Percentiles rank a stretch among this genome's conserved stretches.
These are phyloP conservation scores for Halophytophthora batemanensis DNA, from an alignment of 352 stramenopile genomes.

Conservation along the genomic window DNA sequence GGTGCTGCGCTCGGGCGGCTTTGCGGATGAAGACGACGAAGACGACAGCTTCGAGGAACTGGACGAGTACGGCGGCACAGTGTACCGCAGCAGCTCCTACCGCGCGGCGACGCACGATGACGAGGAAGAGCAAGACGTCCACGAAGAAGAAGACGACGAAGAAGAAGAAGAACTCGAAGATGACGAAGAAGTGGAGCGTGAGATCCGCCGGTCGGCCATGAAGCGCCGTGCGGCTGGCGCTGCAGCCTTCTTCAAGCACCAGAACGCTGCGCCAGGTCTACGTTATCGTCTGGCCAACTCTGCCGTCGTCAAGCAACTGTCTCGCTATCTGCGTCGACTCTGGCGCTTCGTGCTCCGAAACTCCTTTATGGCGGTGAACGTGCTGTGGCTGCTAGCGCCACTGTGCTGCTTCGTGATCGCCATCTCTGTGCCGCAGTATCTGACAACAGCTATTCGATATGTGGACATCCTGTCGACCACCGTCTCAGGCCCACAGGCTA, in stretches of 20 bases:
- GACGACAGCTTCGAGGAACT: slow-evolving; percentile 39
- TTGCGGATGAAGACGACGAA: slow-evolving; percentile 39
- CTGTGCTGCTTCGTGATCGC: slow-evolving; percentile 69
- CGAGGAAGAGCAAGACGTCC: slow-evolving; percentile 24
- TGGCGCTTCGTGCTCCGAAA: slow-evolving; percentile 60
- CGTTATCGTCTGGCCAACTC: slow-evolving; percentile 16
- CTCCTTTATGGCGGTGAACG: slow-evolving; percentile 72
- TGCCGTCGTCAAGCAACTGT: slow-evolving; percentile 22
- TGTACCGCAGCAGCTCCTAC: slow-evolving; percentile 27
- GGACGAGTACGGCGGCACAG: slow-evolving; percentile 26
- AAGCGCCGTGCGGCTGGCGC: slow-evolving; percentile 28
- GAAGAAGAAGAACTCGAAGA: slow-evolving; percentile 15
- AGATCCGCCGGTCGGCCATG: slow-evolving; percentile 27
- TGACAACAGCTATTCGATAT: slow-evolving; percentile 66
- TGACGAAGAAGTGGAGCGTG: slow-evolving; percentile 2
- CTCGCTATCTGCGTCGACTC: slow-evolving; percentile 28
- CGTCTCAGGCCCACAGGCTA: slow-evolving; percentile 16
- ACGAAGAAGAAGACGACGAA: slow-evolving; percentile 31
- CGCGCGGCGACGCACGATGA: slow-evolving; percentile 13
- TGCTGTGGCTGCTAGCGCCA: slow-evolving; percentile 68
- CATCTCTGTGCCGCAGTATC: slow-evolving; percentile 66
- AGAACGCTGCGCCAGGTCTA: neutral
- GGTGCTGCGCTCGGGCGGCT: slow-evolving; percentile 36
- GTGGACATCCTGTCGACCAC: slow-evolving; percentile 59
- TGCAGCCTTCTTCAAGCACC: slow-evolving; percentile 27